Percentiles rank a stretch among this genome's conserved stretches.
Conservation (phyloP, 1,139 yeast genomes). For the Pichia kudriavzevii region DNA sequence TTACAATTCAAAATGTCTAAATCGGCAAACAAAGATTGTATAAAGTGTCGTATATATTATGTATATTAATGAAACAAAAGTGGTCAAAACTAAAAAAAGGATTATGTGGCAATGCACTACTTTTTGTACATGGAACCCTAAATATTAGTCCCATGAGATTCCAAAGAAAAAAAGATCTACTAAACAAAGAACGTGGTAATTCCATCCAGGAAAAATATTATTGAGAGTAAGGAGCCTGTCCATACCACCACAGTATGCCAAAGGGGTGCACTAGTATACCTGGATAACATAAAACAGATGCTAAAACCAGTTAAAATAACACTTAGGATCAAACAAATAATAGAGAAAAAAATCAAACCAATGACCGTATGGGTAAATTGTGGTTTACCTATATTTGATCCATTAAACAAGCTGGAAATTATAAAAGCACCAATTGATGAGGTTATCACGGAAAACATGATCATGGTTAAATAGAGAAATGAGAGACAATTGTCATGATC, state of each 20-base stretch:
- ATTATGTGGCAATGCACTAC: too few species aligned
- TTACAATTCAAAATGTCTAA: background rate
- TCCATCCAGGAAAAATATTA: constrained; percentile 11
- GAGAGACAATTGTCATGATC: constrained; percentile 42
- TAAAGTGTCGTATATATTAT: background rate
- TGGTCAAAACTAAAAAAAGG: too few species aligned
- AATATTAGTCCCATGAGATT: too few species aligned
- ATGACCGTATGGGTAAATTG: constrained; percentile 10
- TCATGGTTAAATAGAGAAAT: constrained; percentile 36
- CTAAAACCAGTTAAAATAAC: constrained; percentile 23
- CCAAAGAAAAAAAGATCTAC: background rate
- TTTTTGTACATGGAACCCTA: too few species aligned
- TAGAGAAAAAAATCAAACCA: constrained; percentile 25
- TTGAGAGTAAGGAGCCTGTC: constrained; percentile 17
- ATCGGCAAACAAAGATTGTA: background rate
- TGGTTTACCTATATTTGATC: constrained; percentile 3
- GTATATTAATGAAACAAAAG: background rate
- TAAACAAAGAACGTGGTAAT: constrained; percentile 5
- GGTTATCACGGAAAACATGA: constrained; percentile 37
- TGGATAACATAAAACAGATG: constrained; percentile 24
- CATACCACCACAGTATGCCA: constrained; percentile 27
- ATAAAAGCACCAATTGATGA: constrained; percentile 38
- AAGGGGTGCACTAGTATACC: constrained; percentile 24
- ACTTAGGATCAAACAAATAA: constrained; percentile 22
- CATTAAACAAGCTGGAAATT: constrained; percentile 28